Base-by-base conservation (phyloP, 257 asterid genomes). In the Echium plantagineum region DNA sequence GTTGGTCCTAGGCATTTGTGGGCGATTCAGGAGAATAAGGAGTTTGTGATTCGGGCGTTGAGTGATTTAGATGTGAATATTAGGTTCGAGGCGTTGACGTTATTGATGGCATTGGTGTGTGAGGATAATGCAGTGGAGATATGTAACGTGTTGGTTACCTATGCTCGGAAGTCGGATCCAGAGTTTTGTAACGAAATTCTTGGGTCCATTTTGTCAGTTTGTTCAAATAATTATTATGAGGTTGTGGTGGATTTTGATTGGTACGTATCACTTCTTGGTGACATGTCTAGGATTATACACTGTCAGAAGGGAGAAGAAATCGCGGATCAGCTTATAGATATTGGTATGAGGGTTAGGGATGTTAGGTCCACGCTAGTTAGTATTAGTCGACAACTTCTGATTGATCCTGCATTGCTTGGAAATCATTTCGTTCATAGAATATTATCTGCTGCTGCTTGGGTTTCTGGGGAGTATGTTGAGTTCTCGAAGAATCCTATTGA, bases 391-490 rank as follows among this genome's bases (percentile, higher is more conserved):
- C 84, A 80, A 26, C 78, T 88, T 64, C 83, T 91, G 72, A 85
- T 88, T 74, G 98, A 91, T 77, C 96, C 98, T 64, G 95, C 98
- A 20, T 77, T 91, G 64, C 94, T 88, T 63, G 98, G 95, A 12
- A 84, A 82, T 77, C 84, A 80, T 49, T 83, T 75, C 65, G 60
- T 91, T 61, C 90, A 82, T 47, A 76, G 72, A 55, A 93, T 88
- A 66, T 74, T 91, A 66, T 78, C 85, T 60, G 96, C 96, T 63
- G 84, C 95, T 71, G 93, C 96, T 42, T 91, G 94, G 94, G 66
- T 78, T 63, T 88, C 95, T 0, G 98, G 98, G 57, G 96, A 91
- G 85, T 88, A 83, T 78, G 83, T 84, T 57, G 84, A 74, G 70
- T 83, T 87, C 70, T 87, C 95, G 32, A 85, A 82, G 71, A 85